Evolutionary conservation across 495 filamentous ascomycete species (phyloP).

Genomic region (Daldinia vernicosa): DNA sequence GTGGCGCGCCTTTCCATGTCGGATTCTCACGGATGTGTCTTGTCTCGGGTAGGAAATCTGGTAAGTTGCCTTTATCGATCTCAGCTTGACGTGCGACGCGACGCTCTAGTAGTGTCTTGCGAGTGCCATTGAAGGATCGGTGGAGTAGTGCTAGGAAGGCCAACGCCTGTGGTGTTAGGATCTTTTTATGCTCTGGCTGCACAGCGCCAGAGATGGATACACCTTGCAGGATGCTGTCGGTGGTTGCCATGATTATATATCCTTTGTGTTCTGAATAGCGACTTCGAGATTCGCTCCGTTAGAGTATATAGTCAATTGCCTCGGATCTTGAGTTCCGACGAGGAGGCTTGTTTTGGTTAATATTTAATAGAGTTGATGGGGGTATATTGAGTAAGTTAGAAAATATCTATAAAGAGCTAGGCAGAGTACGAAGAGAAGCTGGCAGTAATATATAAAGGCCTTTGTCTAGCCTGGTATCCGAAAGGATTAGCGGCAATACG

Average conservation of each 20-base stretch:
- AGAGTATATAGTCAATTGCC: neutral
- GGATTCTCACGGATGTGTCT: slow-evolving; percentile 94
- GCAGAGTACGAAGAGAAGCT: slow-evolving; percentile 4
- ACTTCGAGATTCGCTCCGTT: slow-evolving; percentile 1
- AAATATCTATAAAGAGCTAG: slow-evolving; percentile 2
- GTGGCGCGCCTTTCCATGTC: slow-evolving; percentile 93
- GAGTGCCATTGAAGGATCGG: slow-evolving; percentile 88
- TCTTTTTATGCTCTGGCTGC: slow-evolving; percentile 81
- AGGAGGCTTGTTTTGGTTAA: neutral
- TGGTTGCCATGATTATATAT: slow-evolving; percentile 68
- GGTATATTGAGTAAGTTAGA: neutral
- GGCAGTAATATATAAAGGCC: slow-evolving; percentile 27
- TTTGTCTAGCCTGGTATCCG: slow-evolving; percentile 18
- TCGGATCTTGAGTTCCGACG: neutral
- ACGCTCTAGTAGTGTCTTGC: slow-evolving; percentile 89
- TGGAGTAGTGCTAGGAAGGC: slow-evolving; percentile 95
- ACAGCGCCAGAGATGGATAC: slow-evolving; percentile 84
- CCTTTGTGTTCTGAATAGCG: neutral
- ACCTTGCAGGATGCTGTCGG: slow-evolving; percentile 83
- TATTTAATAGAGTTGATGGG: slow-evolving; percentile 1
- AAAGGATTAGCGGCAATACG: slow-evolving; percentile 19
- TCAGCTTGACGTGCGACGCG: slow-evolving; percentile 89
- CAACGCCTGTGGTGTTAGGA: slow-evolving; percentile 89
- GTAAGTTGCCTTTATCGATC: slow-evolving; percentile 90
- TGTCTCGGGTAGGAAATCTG: slow-evolving; percentile 96